These are phyloP conservation scores for Rhodotorula taiwanensis DNA, from an alignment of 768 basidiomycete species.

Conservation along the genomic window DNA sequence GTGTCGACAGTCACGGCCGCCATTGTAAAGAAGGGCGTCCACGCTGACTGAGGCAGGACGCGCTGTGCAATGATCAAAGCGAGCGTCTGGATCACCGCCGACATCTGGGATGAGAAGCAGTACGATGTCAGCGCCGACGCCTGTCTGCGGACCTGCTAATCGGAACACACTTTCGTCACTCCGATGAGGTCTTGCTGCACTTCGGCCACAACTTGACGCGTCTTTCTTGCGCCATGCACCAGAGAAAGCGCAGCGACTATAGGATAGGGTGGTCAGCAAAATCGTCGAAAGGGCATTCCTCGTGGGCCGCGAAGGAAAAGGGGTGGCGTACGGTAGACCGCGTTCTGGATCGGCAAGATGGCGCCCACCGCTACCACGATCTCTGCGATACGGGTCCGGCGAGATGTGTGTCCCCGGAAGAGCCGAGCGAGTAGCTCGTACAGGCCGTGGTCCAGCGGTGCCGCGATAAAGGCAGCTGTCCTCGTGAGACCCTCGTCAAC, in stretches of 20 bases:
- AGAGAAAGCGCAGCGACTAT: slow-evolving; percentile 2
- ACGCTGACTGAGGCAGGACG: background rate
- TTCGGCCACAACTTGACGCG: background rate
- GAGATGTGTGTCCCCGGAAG: background rate
- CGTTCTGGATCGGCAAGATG: slow-evolving; percentile 6
- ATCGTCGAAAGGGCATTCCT: too few species aligned
- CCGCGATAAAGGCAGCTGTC: background rate
- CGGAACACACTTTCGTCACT: background rate
- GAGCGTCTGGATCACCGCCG: background rate
- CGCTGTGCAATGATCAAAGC: slow-evolving; percentile 1
- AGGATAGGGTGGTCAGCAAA: background rate
- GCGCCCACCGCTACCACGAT: background rate
- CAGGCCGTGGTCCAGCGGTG: slow-evolving; percentile 5
- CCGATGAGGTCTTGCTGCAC: background rate
- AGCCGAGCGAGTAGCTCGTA: background rate
- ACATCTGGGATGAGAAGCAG: background rate
- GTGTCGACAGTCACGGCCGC: slow-evolving; percentile 1
- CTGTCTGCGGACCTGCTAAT: background rate
- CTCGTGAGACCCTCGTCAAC: too few species aligned
- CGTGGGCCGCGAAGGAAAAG: too few species aligned
- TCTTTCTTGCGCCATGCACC: background rate
- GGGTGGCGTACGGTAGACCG: background rate
- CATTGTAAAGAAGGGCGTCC: slow-evolving; percentile 3
- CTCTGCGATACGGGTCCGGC: background rate
- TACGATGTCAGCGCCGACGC: too few species aligned